phyloP scores from a whole-genome alignment of 345 rosid genomes.

The Sisymbrium altissimum region DNA sequence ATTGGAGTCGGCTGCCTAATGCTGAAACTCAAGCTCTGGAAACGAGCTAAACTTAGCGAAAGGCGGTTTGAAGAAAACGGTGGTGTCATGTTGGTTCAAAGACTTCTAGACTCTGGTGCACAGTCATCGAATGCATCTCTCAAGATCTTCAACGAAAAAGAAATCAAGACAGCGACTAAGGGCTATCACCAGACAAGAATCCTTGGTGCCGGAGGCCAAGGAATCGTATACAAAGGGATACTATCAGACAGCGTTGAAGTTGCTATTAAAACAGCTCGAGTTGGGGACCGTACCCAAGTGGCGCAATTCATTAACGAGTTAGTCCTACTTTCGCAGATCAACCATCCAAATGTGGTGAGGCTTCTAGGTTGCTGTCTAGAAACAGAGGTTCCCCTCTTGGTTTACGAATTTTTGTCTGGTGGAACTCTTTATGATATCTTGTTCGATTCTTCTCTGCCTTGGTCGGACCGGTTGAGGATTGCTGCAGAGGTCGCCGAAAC shows the following conservation, averaged over 20 bases:
- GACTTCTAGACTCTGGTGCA: background rate
- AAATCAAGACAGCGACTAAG: conserved; percentile 39
- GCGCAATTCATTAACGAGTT: conserved; percentile 34
- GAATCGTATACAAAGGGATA: conserved; percentile 21
- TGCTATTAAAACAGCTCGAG: conserved; percentile 31
- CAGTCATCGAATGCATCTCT: background rate
- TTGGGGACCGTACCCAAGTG: conserved; percentile 18
- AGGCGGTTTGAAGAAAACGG: background rate
- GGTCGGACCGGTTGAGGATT: conserved; percentile 31
- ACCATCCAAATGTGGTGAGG: conserved; percentile 34
- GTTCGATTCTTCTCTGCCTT: background rate
- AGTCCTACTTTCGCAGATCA: conserved; percentile 30
- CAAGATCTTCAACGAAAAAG: conserved; percentile 9
- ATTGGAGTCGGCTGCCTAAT: background rate
- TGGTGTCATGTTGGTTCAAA: background rate
- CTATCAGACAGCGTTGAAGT: conserved; percentile 27
- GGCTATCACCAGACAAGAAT: conserved; percentile 28
- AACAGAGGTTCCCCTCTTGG: conserved; percentile 28
- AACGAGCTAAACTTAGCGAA: background rate
- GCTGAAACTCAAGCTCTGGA: background rate
- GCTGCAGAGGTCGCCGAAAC: conserved; percentile 39
- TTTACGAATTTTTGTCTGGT: conserved; percentile 25
- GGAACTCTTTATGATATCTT: conserved; percentile 31
- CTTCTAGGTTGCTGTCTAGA: conserved; percentile 28
- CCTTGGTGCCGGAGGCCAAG: conserved; percentile 27